These are phyloP conservation scores for Brassica incana DNA, from an alignment of 345 rosid genomes.

Conservation along the genomic window DNA sequence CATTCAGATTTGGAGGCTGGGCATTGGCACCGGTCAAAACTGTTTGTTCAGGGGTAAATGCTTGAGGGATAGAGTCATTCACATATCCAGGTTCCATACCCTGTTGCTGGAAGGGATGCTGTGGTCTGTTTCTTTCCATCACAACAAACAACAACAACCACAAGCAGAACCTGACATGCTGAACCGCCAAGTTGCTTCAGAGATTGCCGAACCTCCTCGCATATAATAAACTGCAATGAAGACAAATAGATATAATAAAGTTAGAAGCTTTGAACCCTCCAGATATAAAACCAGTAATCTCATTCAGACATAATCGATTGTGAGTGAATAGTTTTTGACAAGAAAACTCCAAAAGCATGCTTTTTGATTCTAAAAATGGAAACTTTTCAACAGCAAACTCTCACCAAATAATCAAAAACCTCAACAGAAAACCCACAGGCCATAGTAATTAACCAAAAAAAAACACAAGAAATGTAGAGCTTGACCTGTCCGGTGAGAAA, in stretches of 20 bases:
- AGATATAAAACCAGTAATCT: constrained; percentile 3
- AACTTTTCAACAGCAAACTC: constrained; percentile 9
- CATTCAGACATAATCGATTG: neutral
- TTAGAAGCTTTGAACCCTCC: constrained; percentile 2
- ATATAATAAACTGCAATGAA: constrained; percentile 18
- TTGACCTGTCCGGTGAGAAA: constrained; percentile 2
- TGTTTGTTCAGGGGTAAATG: constrained; percentile 43
- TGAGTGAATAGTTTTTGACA: constrained; percentile 10
- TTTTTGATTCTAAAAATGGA: constrained; percentile 11
- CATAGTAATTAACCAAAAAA: neutral
- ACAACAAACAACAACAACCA: constrained; percentile 22
- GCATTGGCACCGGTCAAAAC: constrained; percentile 36
- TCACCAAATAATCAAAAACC: constrained; percentile 26
- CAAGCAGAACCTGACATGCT: constrained; percentile 24
- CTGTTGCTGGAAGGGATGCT: constrained; percentile 45
- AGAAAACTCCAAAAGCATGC: constrained; percentile 32
- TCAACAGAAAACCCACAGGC: constrained; percentile 13
- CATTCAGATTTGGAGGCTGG: constrained; percentile 48
- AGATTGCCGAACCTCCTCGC: constrained; percentile 1
- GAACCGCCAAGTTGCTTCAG: constrained; percentile 26
- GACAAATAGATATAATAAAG: neutral
- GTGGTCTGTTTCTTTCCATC: constrained; percentile 57
- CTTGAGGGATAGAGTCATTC: constrained; percentile 51
- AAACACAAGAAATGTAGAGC: constrained; percentile 3
- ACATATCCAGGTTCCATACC: constrained; percentile 58